Conservation (phyloP, 208 protist species). For the Trichomonas tenax region DNA sequence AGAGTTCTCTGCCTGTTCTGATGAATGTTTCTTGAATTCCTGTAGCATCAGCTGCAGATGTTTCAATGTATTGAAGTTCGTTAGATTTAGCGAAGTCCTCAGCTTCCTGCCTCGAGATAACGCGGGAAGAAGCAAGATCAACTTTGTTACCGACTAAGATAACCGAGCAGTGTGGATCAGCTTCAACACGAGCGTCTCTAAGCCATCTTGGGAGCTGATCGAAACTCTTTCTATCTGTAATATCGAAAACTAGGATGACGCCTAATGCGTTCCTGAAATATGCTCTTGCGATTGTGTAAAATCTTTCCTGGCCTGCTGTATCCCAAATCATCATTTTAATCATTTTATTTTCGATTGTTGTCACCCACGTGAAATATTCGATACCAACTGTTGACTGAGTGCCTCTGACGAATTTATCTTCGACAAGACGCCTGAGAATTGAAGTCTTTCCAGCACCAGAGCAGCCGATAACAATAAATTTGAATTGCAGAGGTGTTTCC, state of each 20-base stretch:
- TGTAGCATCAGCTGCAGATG: neutral
- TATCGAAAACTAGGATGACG: neutral
- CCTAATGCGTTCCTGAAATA: neutral
- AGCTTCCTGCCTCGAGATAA: neutral
- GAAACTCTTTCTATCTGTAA: neutral
- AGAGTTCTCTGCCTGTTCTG: neutral
- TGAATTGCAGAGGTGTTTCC: neutral
- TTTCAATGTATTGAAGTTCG: neutral
- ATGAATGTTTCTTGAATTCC: neutral
- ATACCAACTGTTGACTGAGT: neutral
- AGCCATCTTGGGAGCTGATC: neutral
- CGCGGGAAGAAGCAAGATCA: neutral
- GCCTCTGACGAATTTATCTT: neutral
- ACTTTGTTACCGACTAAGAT: neutral
- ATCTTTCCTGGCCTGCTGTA: neutral
- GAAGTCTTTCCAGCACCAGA: neutral
- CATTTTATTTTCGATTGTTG: neutral
- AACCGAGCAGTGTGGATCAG: neutral
- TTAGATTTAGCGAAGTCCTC: neutral
- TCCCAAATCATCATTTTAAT: constrained; percentile 22
- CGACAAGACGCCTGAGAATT: neutral
- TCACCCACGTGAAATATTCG: neutral
- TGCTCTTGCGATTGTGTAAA: neutral
- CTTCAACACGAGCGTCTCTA: neutral
- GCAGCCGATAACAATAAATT: neutral